Conservation (phyloP, 1,284 basidiomycete genomes). For the Ustilago curta region DNA sequence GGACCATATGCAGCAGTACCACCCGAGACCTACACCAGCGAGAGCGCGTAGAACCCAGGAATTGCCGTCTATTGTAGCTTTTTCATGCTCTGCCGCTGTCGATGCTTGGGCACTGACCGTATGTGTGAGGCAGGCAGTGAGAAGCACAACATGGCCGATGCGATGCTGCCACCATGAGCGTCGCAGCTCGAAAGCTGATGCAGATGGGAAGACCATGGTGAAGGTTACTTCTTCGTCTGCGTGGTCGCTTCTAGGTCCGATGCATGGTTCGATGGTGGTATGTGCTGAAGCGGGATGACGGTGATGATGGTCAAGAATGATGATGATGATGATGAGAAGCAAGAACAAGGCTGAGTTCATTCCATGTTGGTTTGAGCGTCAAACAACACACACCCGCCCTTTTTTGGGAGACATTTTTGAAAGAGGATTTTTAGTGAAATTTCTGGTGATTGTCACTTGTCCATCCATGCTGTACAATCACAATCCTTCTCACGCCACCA, state of each 20-base stretch:
- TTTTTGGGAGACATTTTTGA: too few species aligned
- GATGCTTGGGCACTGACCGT: neutral
- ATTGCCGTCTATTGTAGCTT: neutral
- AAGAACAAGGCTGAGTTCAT: conserved; percentile 1
- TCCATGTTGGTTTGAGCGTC: conserved; percentile 3
- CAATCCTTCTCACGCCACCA: too few species aligned
- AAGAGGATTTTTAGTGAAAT: too few species aligned
- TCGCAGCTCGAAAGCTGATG: neutral
- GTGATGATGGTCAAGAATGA: neutral
- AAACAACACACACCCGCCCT: neutral
- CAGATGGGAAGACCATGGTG: neutral
- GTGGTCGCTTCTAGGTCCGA: neutral
- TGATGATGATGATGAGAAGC: neutral
- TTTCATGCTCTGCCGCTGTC: neutral
- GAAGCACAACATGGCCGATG: neutral
- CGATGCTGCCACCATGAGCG: neutral
- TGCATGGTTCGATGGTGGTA: neutral
- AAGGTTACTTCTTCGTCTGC: neutral
- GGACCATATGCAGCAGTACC: conserved; percentile 81
- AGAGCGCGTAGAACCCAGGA: neutral
- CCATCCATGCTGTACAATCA: too few species aligned
- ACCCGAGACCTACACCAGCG: conserved; percentile 71
- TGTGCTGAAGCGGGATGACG: neutral
- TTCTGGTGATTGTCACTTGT: too few species aligned
- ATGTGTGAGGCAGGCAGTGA: conserved; percentile 1